Conservation (phyloP, 352 stramenopile genomes). For the Pythium phragmiticola region DNA sequence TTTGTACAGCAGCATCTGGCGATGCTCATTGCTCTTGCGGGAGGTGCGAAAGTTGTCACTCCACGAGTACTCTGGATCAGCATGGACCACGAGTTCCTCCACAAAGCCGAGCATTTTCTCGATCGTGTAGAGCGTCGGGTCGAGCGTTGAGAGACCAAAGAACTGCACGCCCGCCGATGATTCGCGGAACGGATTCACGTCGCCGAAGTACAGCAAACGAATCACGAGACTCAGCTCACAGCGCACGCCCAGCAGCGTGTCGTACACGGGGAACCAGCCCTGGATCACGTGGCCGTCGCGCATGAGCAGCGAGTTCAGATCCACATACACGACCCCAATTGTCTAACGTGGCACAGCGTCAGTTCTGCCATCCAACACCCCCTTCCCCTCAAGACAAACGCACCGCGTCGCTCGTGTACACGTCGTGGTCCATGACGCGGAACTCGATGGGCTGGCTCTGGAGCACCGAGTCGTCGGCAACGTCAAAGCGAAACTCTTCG, state of each 20-base stretch:
- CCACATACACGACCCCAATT: slow-evolving; percentile 97
- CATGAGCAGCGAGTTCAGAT: slow-evolving; percentile 98
- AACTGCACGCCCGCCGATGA: slow-evolving; percentile 97
- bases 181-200: slow-evolving; percentile 97
- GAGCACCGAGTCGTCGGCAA: slow-evolving; percentile 96
- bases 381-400: background rate
- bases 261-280: slow-evolving; percentile 98
- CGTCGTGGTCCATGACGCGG: slow-evolving; percentile 94
- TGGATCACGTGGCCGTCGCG: slow-evolving; percentile 89
- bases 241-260: slow-evolving; percentile 95
- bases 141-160: slow-evolving; percentile 95
- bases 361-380: background rate
- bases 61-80: slow-evolving; percentile 98
- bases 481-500: slow-evolving; percentile 98
- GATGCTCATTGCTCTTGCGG: slow-evolving; percentile 94
- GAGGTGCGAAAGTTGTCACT: slow-evolving; percentile 93
- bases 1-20: slow-evolving; percentile 96
- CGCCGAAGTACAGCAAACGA: slow-evolving; percentile 96
- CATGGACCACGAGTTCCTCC: slow-evolving; percentile 96
- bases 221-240: slow-evolving; percentile 95
- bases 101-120: slow-evolving; percentile 92
- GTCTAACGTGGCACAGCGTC: slow-evolving; percentile 34
- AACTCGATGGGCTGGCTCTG: slow-evolving; percentile 99
- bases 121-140: slow-evolving; percentile 87
- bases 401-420: slow-evolving; percentile 90